A percentile compares a stretch with the other conserved stretches of the same genome.
Conservation (phyloP, 495 filamentous ascomycete species). For the Daldinia grandis region DNA sequence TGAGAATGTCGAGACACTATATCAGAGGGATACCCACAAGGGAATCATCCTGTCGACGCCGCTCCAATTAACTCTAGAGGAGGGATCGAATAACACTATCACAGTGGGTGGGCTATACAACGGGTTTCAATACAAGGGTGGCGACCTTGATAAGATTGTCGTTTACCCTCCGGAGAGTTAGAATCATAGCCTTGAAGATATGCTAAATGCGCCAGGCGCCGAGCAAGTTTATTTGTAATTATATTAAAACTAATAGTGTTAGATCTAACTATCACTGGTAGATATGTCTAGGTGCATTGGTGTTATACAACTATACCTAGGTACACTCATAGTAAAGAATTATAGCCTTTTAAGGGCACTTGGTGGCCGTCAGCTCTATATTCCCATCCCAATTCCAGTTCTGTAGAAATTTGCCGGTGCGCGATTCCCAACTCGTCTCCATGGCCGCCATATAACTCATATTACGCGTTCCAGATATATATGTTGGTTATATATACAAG, state of each 20-base stretch:
- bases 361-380: not conserved
- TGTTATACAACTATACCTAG: not conserved
- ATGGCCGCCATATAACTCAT: not conserved
- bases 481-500: not conserved
- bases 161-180: slow-evolving; percentile 53
- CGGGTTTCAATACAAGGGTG: slow-evolving; percentile 52
- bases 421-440: not conserved
- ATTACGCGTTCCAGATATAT: not conserved
- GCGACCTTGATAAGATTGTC: slow-evolving; percentile 54
- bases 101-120: slow-evolving; percentile 54
- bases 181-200: not conserved
- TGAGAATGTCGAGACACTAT: slow-evolving; percentile 50
- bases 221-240: not conserved
- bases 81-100: slow-evolving; percentile 52
- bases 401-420: too few species aligned
- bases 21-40: slow-evolving; percentile 57
- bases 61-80: slow-evolving; percentile 47
- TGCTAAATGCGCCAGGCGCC: not conserved
- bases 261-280: not conserved
- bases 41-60: slow-evolving; percentile 55
- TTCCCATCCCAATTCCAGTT: not conserved
- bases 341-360: not conserved
- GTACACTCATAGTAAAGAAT: not conserved
- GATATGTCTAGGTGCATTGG: not conserved
- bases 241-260: not conserved